Percentiles rank a stretch among this genome's conserved stretches.
Evolutionary conservation across 352 stramenopile species (phyloP).

Genomic region (Pythium scleroteichum): DNA sequence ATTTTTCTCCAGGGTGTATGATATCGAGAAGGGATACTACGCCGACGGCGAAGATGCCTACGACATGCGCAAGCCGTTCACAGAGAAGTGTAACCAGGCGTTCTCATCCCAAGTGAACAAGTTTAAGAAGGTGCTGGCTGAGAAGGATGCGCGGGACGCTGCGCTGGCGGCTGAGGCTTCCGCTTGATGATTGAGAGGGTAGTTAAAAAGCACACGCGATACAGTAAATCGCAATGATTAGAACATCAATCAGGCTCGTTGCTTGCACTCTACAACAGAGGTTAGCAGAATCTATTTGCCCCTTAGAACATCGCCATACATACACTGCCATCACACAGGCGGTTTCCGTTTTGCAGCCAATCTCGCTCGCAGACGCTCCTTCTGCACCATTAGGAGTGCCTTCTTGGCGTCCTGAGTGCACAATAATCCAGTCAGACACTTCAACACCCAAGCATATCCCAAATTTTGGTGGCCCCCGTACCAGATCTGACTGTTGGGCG

Average conservation of each 20-base stretch:
- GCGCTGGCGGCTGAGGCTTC: conserved; percentile 29
- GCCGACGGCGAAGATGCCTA: conserved; percentile 99
- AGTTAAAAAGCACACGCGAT: no score
- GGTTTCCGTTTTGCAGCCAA: conserved; percentile 37
- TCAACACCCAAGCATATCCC: neutral
- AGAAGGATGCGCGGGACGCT: conserved; percentile 52
- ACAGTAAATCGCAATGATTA: neutral
- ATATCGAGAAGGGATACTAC: conserved; percentile 99
- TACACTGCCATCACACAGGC: neutral
- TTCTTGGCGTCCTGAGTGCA: conserved; percentile 51
- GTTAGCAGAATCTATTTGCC: no score
- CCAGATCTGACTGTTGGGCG: neutral
- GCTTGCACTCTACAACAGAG: no score
- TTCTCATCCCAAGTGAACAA: conserved; percentile 83
- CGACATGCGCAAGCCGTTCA: conserved; percentile 97
- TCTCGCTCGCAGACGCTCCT: conserved; percentile 66
- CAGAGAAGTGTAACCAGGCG: conserved; percentile 85
- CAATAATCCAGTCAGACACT: neutral
- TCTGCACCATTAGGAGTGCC: conserved; percentile 55
- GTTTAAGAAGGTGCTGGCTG: conserved; percentile 76
- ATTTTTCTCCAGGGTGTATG: conserved; percentile 83
- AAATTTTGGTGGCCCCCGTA: neutral
- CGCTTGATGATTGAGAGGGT: neutral
- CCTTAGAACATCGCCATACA: no score
- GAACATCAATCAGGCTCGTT: no score